Percentiles rank a stretch among this genome's conserved stretches.
These are phyloP conservation scores for Geotrichum candidum DNA, from an alignment of 1,139 yeast genomes.

Conservation along the genomic window DNA sequence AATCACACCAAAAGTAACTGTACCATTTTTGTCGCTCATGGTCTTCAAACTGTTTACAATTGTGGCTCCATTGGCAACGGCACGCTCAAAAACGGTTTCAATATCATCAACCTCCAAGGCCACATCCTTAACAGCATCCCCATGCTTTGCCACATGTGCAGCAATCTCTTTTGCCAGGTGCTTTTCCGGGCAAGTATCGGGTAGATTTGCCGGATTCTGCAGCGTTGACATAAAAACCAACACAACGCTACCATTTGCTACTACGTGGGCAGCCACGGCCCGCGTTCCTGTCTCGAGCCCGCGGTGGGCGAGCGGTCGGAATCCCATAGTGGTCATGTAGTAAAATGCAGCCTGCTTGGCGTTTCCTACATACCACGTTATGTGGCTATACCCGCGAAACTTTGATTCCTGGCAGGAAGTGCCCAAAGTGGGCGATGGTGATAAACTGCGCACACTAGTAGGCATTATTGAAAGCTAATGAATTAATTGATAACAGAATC, in stretches of 20 bases:
- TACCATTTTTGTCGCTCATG: conserved; percentile 45
- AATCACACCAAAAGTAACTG: conserved; percentile 50
- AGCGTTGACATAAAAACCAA: conserved; percentile 49
- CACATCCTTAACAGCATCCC: conserved; percentile 73
- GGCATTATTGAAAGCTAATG: background rate
- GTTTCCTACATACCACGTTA: conserved; percentile 58
- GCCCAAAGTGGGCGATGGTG: background rate
- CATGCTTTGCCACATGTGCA: conserved; percentile 51
- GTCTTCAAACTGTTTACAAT: conserved; percentile 41
- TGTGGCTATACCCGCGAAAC: conserved; percentile 41
- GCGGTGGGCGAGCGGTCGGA: conserved; percentile 52
- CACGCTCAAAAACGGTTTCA: conserved; percentile 41
- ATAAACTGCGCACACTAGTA: background rate
- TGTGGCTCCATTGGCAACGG: conserved; percentile 52
- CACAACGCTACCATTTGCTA: conserved; percentile 49
- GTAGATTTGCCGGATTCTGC: conserved; percentile 18
- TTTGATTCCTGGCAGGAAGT: background rate
- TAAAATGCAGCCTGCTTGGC: conserved; percentile 58
- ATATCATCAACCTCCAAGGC: conserved; percentile 55
- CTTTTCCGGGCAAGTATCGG: conserved; percentile 22
- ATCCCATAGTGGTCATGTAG: conserved; percentile 56
- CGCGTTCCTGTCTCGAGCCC: conserved; percentile 67
- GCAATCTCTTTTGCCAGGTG: conserved; percentile 38
- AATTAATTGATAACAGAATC: background rate
- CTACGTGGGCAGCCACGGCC: conserved; percentile 52